Percentiles rank a stretch among this genome's conserved stretches.
Conservation (phyloP, 345 rosid genomes). For the Isatis tinctoria region DNA sequence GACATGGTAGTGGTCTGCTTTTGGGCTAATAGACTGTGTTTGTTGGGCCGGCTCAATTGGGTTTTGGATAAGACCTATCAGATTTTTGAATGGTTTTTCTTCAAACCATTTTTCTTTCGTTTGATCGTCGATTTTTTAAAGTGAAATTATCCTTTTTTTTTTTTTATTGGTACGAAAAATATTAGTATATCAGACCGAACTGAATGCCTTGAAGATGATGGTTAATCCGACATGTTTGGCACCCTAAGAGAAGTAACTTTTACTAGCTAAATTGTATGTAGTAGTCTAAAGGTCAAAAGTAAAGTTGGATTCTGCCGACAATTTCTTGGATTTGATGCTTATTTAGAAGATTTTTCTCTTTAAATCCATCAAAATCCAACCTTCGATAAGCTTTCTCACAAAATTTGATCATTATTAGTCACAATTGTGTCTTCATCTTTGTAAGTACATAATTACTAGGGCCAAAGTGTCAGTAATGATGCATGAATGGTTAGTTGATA, state of each 20-base stretch:
- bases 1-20: background rate
- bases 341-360: background rate
- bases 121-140: background rate
- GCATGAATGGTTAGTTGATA: constrained; percentile 26
- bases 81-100: background rate
- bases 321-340: constrained; percentile 24
- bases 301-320: constrained; percentile 31
- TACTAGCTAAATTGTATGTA: background rate
- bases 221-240: constrained; percentile 12
- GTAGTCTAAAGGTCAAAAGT: constrained; percentile 26
- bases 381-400: constrained; percentile 17
- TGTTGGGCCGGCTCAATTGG: background rate
- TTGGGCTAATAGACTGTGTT: background rate
- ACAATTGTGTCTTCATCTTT: constrained; percentile 16
- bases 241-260: constrained; percentile 2
- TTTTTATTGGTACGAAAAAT: background rate
- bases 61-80: background rate
- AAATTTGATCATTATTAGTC: constrained; percentile 10
- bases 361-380: background rate
- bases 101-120: background rate
- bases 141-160: background rate
- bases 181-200: background rate
- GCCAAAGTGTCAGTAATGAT: constrained; percentile 24
- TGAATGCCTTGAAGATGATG: background rate
- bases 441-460: constrained; percentile 8